These are phyloP conservation scores for Salix exigua DNA, from an alignment of 345 rosid genomes.

Conservation along the genomic window DNA sequence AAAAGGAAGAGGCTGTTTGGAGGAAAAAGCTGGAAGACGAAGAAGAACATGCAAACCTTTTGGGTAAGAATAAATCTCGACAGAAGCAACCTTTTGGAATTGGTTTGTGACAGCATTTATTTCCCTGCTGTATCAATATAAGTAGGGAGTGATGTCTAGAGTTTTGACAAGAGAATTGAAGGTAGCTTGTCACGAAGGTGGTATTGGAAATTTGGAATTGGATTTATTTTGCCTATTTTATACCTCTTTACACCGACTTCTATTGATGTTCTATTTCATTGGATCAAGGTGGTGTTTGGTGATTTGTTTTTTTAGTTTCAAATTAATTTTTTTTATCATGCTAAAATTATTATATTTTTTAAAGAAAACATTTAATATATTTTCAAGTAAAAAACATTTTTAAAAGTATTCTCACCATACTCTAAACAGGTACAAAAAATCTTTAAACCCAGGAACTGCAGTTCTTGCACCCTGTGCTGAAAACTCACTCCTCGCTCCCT, in stretches of 20 bases:
- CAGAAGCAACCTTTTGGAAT: slow-evolving; percentile 41
- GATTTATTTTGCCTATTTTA: neutral
- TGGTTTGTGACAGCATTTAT: slow-evolving; percentile 19
- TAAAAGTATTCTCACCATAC: no score
- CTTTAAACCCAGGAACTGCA: neutral
- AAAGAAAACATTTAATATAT: no score
- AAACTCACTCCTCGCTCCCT: neutral
- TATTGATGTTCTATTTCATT: neutral
- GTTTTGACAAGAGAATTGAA: no score
- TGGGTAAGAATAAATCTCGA: slow-evolving; percentile 48
- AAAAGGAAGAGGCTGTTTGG: slow-evolving; percentile 70
- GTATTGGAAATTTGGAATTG: neutral
- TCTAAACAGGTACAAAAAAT: no score
- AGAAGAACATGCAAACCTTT: slow-evolving; percentile 49
- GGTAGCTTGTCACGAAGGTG: neutral
- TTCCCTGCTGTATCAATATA: no score
- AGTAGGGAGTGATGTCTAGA: neutral
- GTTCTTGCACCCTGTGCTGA: neutral
- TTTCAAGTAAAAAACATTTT: no score
- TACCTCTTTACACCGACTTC: neutral
- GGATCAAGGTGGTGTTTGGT: neutral
- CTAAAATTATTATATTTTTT: no score
- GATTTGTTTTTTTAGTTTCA: no score
- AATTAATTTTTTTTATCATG: no score
- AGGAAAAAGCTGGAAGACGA: slow-evolving; percentile 62